Evolutionary conservation across 2,329 filamentous ascomycete genomes (phyloP).

Genomic region (Nigrospora sphaerica): DNA sequence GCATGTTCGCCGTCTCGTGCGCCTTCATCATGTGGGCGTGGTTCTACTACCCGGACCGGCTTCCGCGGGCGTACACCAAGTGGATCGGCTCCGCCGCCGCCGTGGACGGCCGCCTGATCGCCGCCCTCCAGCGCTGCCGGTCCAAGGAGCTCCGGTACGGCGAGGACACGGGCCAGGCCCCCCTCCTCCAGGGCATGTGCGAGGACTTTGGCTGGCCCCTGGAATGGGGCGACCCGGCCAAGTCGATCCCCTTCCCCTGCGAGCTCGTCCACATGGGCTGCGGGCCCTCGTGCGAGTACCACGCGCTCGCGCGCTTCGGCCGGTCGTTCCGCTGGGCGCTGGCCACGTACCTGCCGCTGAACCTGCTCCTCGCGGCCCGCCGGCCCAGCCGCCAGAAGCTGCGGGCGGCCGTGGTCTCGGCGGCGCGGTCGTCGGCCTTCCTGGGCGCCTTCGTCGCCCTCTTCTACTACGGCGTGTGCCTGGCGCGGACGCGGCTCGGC

Average conservation of each 20-base stretch:
- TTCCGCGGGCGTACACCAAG: conserved; percentile 68
- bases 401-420: conserved; percentile 45
- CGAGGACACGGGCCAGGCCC: conserved; percentile 61
- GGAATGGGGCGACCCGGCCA: conserved; percentile 66
- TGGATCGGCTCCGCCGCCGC: conserved; percentile 76
- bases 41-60: conserved; percentile 66
- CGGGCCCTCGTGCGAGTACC: conserved; percentile 66
- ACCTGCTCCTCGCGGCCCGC: conserved; percentile 54
- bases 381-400: conserved; percentile 38
- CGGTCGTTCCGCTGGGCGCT: conserved; percentile 69
- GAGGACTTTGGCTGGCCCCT: conserved; percentile 60
- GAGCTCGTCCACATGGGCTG: conserved; percentile 77
- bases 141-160: conserved; percentile 63
- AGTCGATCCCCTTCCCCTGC: conserved; percentile 68
- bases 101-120: conserved; percentile 67
- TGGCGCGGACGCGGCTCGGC: conserved; percentile 66
- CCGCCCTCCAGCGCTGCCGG: conserved; percentile 62
- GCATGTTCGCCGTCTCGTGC: conserved; percentile 64
- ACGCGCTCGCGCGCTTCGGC: conserved; percentile 61
- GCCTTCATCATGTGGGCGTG: conserved; percentile 84
- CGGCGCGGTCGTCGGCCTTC: conserved; percentile 67
- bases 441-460: conserved; percentile 69
- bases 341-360: conserved; percentile 70
- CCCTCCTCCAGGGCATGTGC: conserved; percentile 65
- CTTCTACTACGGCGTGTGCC: conserved; percentile 82